Base-by-base conservation (phyloP, 495 filamentous ascomycete genomes). In the Penicillium daleae region DNA sequence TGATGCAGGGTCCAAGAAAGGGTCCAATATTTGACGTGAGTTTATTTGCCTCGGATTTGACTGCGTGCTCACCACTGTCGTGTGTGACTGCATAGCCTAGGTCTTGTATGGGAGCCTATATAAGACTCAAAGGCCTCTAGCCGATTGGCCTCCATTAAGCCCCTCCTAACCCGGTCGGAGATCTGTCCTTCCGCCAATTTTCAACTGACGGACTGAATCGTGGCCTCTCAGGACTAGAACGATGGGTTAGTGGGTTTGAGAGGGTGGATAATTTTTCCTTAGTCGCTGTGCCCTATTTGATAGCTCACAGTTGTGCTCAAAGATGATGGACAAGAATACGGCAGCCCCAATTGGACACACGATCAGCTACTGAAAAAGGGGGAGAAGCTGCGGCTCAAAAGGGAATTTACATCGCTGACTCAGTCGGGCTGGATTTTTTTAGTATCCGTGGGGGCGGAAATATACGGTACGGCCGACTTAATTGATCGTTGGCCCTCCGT, bases 291-390 rank as follows among this genome's bases (percentile, higher is more conserved):
- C 24, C 27, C 46, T 27, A 50, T 60, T n/a, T 35, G 27, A 60
- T 51, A 52, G 57, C 22, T 29, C 44, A 50, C 24, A 50, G 24
- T 13, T 26, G 3, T 27, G 22, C 24, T 15, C 24, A 26, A 17
- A 49, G 46, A 46, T 22, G 40, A n/a, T 19, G 40, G 40, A 46
- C 40, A 46, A 46, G 19, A 46, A 46, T 46, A 46, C 42, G 42
- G 21, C 13, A 24, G 1, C 46, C 42, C 35, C 19, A 27, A 22
- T 27, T 40, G 29, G 32, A 22, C 61, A 63, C 61, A 48, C 49
- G 61, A 52, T 12, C 33, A 58, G 26, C 55, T 63, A 37, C 61
- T 57, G 8, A 19, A 58, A n/a, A 58, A 13, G 24, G 49, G 56
- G 39, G 19, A 7, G 1, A 7, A 0, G 9, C 39, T 63, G 56